Percentiles rank a stretch among this genome's conserved stretches.
These are phyloP conservation scores for Claviceps sp. DNA, from an alignment of 2,329 filamentous ascomycete species.

Conservation along the genomic window DNA sequence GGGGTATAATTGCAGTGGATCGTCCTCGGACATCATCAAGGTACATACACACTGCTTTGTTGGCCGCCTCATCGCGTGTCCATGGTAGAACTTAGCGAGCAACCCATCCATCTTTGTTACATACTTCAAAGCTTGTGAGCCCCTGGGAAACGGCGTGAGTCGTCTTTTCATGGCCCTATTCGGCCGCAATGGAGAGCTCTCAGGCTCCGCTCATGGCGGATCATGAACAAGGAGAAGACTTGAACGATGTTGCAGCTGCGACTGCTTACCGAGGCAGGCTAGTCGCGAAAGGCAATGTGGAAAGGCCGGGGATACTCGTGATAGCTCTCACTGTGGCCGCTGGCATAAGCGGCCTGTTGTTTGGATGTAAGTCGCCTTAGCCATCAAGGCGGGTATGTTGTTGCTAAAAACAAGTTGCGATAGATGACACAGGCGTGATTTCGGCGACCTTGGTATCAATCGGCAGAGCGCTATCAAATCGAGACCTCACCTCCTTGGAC, in stretches of 20 bases:
- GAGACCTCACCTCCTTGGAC: slow-evolving; percentile 45
- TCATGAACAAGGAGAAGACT: slow-evolving; percentile 16
- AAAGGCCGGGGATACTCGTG: slow-evolving; percentile 37
- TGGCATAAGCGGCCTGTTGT: slow-evolving; percentile 52
- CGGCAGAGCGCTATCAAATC: slow-evolving; percentile 41
- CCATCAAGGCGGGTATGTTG: neutral
- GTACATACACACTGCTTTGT: too few species aligned
- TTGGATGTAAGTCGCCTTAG: slow-evolving; percentile 42
- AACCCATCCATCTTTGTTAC: too few species aligned
- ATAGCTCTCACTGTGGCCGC: slow-evolving; percentile 51
- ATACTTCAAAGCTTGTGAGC: too few species aligned
- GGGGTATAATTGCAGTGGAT: too few species aligned
- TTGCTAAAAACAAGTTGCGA: slow-evolving; percentile 2
- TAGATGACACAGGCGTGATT: slow-evolving; percentile 56
- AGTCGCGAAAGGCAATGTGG: slow-evolving; percentile 14
- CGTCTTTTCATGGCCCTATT: neutral
- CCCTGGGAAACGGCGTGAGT: too few species aligned
- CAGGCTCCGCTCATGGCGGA: slow-evolving; percentile 26
- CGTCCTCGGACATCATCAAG: too few species aligned
- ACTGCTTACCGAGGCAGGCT: slow-evolving; percentile 10
- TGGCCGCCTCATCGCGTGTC: too few species aligned
- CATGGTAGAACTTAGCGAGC: too few species aligned
- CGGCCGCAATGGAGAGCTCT: slow-evolving; percentile 20
- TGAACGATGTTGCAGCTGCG: slow-evolving; percentile 17
- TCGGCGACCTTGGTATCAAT: slow-evolving; percentile 55